Evolutionary conservation across 208 protist species (phyloP).

Genomic region (Wallacemonas sp.): DNA sequence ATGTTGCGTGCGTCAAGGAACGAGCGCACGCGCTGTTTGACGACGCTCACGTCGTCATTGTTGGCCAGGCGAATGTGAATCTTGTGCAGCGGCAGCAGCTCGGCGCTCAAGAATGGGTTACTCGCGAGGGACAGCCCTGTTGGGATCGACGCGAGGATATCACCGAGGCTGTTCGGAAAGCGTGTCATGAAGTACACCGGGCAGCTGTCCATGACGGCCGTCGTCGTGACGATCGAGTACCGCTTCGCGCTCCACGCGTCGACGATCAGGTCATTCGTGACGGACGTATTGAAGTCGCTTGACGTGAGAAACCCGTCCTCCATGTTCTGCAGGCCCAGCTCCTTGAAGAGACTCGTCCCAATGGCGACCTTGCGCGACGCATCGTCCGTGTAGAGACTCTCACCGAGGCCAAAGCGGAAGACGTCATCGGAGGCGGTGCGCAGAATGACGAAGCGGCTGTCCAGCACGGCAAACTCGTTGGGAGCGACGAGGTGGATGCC

Average conservation of each 20-base stretch:
- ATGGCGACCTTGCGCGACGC: constrained; percentile 25
- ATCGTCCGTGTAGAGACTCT: constrained; percentile 27
- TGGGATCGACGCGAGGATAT: constrained; percentile 27
- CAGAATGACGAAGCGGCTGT: constrained; percentile 30
- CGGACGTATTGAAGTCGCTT: not conserved
- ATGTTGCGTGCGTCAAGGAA: constrained; percentile 15
- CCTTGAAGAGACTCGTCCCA: constrained; percentile 15
- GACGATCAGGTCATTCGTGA: not conserved
- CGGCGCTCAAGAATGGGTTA: constrained; percentile 29
- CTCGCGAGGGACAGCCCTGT: constrained; percentile 9
- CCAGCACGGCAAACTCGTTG: constrained; percentile 36
- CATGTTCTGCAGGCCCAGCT: constrained; percentile 4
- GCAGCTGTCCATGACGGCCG: constrained; percentile 36
- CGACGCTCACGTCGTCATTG: constrained; percentile 9
- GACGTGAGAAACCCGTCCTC: constrained; percentile 14
- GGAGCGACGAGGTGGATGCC: constrained; percentile 31
- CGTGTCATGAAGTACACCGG: constrained; percentile 43
- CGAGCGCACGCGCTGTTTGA: constrained; percentile 15
- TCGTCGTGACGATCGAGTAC: not conserved
- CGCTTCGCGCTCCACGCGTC: not conserved
- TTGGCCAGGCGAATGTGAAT: constrained; percentile 26
- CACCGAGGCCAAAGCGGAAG: constrained; percentile 25
- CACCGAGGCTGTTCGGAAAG: constrained; percentile 41
- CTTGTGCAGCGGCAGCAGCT: not conserved
- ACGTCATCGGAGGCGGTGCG: constrained; percentile 8